A percentile compares a stretch with the other conserved stretches of the same genome.
Conservation (phyloP, 2,329 filamentous ascomycete genomes). For the Arthrobotrys iridis region DNA sequence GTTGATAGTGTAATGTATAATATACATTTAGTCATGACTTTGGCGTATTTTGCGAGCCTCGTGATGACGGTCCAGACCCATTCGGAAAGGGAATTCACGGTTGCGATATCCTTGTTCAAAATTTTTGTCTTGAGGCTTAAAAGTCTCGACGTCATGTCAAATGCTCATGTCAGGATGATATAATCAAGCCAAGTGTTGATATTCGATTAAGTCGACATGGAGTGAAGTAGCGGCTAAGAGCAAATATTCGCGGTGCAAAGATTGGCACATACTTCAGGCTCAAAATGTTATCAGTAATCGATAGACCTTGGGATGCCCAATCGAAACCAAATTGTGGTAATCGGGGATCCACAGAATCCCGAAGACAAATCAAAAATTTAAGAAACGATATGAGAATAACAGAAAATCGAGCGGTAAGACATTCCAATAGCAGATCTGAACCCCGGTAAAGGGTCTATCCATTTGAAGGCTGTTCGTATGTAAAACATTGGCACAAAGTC, state of each 20-base stretch:
- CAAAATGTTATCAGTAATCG: constrained; percentile 31
- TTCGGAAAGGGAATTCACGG: background rate
- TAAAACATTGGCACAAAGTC: constrained; percentile 4
- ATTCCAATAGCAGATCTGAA: constrained; percentile 32
- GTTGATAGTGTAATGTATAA: constrained; percentile 1
- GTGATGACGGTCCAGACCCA: constrained; percentile 15
- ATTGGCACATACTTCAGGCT: background rate
- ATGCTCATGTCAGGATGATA: constrained; percentile 12
- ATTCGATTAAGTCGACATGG: constrained; percentile 12
- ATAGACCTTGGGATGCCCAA: background rate
- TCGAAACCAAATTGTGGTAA: constrained; percentile 18
- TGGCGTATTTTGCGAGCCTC: constrained; percentile 4
- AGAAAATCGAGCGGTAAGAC: constrained; percentile 4
- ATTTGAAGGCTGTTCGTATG: background rate
- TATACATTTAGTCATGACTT: constrained; percentile 26
- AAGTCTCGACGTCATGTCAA: constrained; percentile 3
- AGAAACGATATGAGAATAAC: background rate
- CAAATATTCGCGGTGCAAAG: background rate
- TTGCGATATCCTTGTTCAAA: background rate
- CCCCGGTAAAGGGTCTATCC: constrained; percentile 25
- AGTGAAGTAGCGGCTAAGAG: constrained; percentile 28
- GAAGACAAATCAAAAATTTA: constrained; percentile 5
- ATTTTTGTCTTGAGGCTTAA: constrained; percentile 19
- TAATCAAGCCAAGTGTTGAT: constrained; percentile 5
- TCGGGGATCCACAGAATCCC: constrained; percentile 37